phyloP scores from a whole-genome alignment of 352 stramenopile species.

The Globisporangium yorkense region DNA sequence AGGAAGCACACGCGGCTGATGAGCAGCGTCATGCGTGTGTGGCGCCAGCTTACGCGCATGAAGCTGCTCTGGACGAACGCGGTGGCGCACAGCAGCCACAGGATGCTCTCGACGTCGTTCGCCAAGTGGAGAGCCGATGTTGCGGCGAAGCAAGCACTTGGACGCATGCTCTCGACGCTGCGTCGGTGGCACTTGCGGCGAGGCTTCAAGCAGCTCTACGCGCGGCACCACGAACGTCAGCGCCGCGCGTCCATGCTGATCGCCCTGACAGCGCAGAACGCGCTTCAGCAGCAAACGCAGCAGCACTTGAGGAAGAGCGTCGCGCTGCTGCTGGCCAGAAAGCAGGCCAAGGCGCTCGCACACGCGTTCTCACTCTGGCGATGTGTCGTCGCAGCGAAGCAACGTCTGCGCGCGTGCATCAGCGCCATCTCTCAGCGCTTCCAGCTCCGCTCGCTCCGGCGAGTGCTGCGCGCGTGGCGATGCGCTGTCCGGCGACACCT shows the following conservation, averaged over 20 bases:
- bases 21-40: neutral
- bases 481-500: neutral
- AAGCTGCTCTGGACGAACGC: constrained; percentile 2
- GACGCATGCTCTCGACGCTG: neutral
- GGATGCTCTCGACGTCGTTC: neutral
- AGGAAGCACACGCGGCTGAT: neutral
- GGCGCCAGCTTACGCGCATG: neutral
- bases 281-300: constrained; percentile 26
- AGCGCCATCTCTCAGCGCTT: neutral
- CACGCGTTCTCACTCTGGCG: constrained; percentile 9
- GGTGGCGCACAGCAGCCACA: neutral
- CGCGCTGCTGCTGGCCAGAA: constrained; percentile 22
- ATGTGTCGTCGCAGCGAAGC: neutral
- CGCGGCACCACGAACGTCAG: constrained; percentile 14
- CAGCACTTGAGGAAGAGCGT: constrained; percentile 18
- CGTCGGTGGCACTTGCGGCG: constrained; percentile 12
- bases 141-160: neutral
- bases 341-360: constrained; percentile 3
- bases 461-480: constrained; percentile 2
- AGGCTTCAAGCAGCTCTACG: constrained; percentile 8
- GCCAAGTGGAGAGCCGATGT: constrained; percentile 12
- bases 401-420: neutral
- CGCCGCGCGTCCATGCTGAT: constrained; percentile 32
- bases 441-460: neutral
- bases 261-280: constrained; percentile 23